These are phyloP conservation scores for Brassica incana DNA, from an alignment of 345 rosid species.

Conservation along the genomic window DNA sequence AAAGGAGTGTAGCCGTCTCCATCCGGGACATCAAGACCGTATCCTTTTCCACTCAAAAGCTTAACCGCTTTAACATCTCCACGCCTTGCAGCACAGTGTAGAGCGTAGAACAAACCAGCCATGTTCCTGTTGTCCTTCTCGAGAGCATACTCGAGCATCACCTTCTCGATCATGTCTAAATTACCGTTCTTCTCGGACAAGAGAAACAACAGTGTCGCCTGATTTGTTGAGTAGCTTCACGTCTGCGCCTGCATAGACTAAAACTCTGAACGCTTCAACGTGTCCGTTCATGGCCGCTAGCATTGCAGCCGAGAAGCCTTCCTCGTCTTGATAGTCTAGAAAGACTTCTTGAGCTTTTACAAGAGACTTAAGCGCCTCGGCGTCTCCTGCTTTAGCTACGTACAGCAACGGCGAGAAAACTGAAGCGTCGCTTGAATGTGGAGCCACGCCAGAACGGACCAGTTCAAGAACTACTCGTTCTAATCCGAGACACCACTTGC, in stretches of 20 bases:
- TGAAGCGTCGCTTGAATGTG: slow-evolving; percentile 54
- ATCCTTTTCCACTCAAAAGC: slow-evolving; percentile 67
- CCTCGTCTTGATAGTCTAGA: slow-evolving; percentile 76
- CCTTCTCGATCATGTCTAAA: slow-evolving; percentile 77
- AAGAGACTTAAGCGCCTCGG: slow-evolving; percentile 59
- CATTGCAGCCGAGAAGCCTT: slow-evolving; percentile 91
- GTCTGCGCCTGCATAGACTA: slow-evolving; percentile 88
- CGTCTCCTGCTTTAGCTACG: slow-evolving; percentile 69
- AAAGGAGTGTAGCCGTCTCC: slow-evolving; percentile 89
- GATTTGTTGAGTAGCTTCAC: slow-evolving; percentile 67
- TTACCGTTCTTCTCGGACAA: slow-evolving; percentile 67
- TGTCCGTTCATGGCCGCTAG: slow-evolving; percentile 77
- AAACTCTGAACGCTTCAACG: slow-evolving; percentile 70
- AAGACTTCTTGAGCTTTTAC: slow-evolving; percentile 45
- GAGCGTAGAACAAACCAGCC: slow-evolving; percentile 79
- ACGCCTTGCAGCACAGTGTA: slow-evolving; percentile 93
- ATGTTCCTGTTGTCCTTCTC: slow-evolving; percentile 66
- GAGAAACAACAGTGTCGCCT: slow-evolving; percentile 70
- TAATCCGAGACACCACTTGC: slow-evolving; percentile 69
- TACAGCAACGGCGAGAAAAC: slow-evolving; percentile 64
- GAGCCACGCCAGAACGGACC: slow-evolving; percentile 56
- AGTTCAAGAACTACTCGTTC: slow-evolving; percentile 61
- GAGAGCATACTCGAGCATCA: slow-evolving; percentile 88
- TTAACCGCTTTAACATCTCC: slow-evolving; percentile 76
- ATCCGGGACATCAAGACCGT: slow-evolving; percentile 70